phyloP scores from a whole-genome alignment of 306 rosid genomes.

The Casuarina glauca region DNA sequence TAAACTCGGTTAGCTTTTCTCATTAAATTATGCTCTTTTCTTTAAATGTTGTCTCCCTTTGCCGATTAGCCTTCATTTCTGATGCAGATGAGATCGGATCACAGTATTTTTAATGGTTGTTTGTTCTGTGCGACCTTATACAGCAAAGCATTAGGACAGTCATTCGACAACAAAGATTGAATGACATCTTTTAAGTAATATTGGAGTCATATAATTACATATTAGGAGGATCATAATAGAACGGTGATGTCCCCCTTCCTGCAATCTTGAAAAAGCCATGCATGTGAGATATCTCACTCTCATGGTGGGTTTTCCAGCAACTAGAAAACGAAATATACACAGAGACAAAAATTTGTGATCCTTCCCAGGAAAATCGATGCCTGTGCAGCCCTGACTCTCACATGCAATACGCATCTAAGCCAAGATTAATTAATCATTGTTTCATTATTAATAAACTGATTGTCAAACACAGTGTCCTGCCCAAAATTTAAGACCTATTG shows the following conservation, averaged over 20 bases:
- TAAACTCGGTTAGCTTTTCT: no score
- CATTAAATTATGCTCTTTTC: no score
- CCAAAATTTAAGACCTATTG: neutral
- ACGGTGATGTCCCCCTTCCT: neutral
- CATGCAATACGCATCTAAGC: slow-evolving; percentile 37
- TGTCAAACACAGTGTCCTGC: neutral
- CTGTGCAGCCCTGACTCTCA: slow-evolving; percentile 16
- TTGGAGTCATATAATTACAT: no score
- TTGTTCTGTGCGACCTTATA: no score
- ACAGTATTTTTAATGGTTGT: no score
- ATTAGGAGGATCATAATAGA: neutral
- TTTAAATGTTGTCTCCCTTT: no score
- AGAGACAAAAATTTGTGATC: slow-evolving; percentile 7
- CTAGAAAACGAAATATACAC: slow-evolving; percentile 14
- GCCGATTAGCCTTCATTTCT: no score
- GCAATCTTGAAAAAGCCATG: slow-evolving; percentile 9
- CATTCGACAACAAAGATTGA: no score
- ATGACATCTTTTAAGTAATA: no score
- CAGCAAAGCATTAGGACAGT: no score
- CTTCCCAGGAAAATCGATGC: neutral
- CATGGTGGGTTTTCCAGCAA: slow-evolving; percentile 35
- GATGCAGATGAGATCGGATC: no score
- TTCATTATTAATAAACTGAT: neutral
- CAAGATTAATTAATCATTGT: neutral
- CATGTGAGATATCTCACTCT: slow-evolving; percentile 54